Percentiles rank a stretch among this genome's conserved stretches.
Evolutionary conservation across 306 rosid genomes (phyloP).

Genomic region (Quercus variabilis): DNA sequence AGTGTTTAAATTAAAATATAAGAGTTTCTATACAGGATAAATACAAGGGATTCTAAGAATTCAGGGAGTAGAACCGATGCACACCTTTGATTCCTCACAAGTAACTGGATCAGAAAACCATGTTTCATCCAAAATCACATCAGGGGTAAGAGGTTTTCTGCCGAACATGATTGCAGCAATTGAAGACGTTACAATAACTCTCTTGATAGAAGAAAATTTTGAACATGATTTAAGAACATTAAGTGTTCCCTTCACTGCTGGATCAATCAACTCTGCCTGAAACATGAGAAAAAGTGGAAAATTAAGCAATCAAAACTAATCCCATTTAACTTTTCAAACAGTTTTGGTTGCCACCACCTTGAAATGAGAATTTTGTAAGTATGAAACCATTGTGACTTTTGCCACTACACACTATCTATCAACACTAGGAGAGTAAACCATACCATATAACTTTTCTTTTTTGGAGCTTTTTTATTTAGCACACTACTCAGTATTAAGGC

Average conservation of each 20-base stretch:
- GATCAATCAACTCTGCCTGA: constrained; percentile 4
- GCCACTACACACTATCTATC: too few relatives aligned
- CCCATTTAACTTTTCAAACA: too few relatives aligned
- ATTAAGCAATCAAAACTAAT: too few relatives aligned
- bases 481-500: too few relatives aligned
- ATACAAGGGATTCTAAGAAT: neutral
- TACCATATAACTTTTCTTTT: too few relatives aligned
- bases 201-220: constrained; percentile 7
- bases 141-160: neutral
- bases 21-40: neutral
- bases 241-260: constrained; percentile 24
- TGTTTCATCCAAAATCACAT: neutral
- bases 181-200: constrained; percentile 26
- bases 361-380: too few relatives aligned
- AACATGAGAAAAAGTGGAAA: neutral
- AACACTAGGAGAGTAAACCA: too few relatives aligned
- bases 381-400: too few relatives aligned
- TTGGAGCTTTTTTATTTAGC: too few relatives aligned
- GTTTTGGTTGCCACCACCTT: too few relatives aligned
- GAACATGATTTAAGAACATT: constrained; percentile 19
- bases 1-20: too few relatives aligned
- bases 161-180: neutral
- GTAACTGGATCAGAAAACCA: neutral
- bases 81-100: neutral
- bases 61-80: neutral